phyloP scores from a whole-genome alignment of 306 rosid species.

The Mimosa bimucronata region DNA sequence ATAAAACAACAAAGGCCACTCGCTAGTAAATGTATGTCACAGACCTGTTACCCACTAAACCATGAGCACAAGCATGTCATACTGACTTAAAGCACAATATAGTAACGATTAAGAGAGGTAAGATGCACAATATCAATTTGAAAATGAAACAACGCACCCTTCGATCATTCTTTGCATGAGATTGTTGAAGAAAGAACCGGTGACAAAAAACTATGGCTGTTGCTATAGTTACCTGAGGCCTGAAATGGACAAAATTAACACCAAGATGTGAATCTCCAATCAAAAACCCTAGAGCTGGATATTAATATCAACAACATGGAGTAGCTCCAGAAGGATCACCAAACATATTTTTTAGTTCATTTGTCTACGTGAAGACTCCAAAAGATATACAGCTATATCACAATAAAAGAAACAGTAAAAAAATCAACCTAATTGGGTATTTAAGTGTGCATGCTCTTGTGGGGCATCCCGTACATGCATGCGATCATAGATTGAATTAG shows the following conservation, averaged over 20 bases:
- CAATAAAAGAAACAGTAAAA: conserved; percentile 18
- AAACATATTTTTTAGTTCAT: conserved; percentile 10
- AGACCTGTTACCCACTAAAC: conserved; percentile 18
- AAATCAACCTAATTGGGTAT: conserved; percentile 5
- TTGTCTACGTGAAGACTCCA: conserved; percentile 12
- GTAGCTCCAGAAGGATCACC: conserved; percentile 24
- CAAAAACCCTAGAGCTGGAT: conserved; percentile 22
- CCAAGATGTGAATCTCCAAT: conserved; percentile 35
- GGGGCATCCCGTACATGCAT: conserved; percentile 23
- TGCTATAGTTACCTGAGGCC: conserved; percentile 64
- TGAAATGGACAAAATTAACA: conserved; percentile 43
- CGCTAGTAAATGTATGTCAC: neutral
- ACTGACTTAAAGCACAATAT: conserved; percentile 12
- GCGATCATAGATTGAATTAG: conserved; percentile 23
- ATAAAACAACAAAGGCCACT: neutral
- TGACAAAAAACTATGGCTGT: conserved; percentile 62
- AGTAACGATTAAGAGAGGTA: conserved; percentile 29
- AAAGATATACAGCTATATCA: conserved; percentile 16
- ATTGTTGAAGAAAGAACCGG: conserved; percentile 60
- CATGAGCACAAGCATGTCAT: conserved; percentile 13
- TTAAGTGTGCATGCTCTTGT: neutral
- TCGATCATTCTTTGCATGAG: conserved; percentile 55
- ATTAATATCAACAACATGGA: conserved; percentile 27
- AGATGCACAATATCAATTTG: conserved; percentile 43
- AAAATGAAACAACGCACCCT: conserved; percentile 53